Percentiles rank a stretch among this genome's conserved stretches.
phyloP scores from a whole-genome alignment of 2,329 filamentous ascomycete genomes.

The Aureobasidium namibiae region DNA sequence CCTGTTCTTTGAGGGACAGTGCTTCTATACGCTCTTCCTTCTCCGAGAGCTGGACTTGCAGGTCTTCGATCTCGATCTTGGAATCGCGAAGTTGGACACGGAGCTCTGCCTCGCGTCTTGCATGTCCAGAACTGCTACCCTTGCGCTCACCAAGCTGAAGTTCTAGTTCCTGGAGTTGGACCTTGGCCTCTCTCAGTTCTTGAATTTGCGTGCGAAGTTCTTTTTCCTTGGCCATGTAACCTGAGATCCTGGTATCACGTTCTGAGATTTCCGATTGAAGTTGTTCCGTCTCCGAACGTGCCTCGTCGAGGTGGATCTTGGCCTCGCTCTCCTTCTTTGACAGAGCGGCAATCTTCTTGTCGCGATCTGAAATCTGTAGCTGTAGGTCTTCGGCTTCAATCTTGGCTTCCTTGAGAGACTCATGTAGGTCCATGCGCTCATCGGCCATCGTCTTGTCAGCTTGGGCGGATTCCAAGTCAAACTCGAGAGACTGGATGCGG shows the following conservation, averaged over 20 bases:
- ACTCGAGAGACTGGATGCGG: conserved; percentile 48
- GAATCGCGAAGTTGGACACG: conserved; percentile 27
- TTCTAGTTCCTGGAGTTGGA: conserved; percentile 27
- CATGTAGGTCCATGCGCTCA: conserved; percentile 53
- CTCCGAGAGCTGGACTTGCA: conserved; percentile 33
- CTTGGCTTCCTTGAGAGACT: conserved; percentile 54
- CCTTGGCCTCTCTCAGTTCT: conserved; percentile 24
- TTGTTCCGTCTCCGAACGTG: conserved; percentile 32
- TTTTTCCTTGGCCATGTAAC: conserved; percentile 25
- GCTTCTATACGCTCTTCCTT: conserved; percentile 32
- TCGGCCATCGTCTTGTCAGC: conserved; percentile 41
- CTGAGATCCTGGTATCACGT: conserved; percentile 22
- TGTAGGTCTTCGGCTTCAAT: conserved; percentile 49
- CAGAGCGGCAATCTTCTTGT: conserved; percentile 54
- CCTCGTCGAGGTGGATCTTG: conserved; percentile 58
- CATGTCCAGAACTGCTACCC: conserved; percentile 27
- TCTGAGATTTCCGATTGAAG: conserved; percentile 51
- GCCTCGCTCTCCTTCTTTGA: conserved; percentile 51
- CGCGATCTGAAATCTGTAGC: conserved; percentile 61
- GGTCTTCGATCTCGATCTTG: conserved; percentile 24
- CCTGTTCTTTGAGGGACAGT: conserved; percentile 34
- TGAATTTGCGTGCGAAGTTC: conserved; percentile 30
- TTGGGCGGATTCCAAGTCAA: conserved; percentile 49
- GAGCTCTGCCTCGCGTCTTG: conserved; percentile 32
- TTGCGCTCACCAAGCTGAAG: conserved; percentile 41